These are phyloP conservation scores for Epichloe amarillans DNA, from an alignment of 2,329 filamentous ascomycete species.

Conservation along the genomic window DNA sequence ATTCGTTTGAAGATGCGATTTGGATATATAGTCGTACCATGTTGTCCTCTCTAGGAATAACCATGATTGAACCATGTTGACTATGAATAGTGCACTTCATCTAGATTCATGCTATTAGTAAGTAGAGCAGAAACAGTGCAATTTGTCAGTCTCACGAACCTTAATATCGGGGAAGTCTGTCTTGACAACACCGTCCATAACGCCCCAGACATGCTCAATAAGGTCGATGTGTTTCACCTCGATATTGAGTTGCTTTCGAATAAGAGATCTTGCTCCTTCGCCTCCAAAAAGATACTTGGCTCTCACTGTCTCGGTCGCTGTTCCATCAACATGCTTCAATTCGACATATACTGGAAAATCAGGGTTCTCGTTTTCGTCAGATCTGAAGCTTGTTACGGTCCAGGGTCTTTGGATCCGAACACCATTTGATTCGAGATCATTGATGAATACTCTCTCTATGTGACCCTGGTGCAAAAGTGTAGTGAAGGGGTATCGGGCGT, in stretches of 20 bases:
- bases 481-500: slow-evolving; percentile 58
- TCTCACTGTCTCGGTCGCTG: slow-evolving; percentile 49
- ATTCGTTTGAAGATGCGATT: slow-evolving; percentile 45
- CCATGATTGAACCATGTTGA: slow-evolving; percentile 61
- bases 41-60: slow-evolving; percentile 59
- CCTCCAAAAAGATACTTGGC: slow-evolving; percentile 61
- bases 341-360: slow-evolving; percentile 72
- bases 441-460: slow-evolving; percentile 58
- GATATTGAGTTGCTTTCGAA: slow-evolving; percentile 53
- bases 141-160: slow-evolving; percentile 22
- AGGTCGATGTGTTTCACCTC: slow-evolving; percentile 59
- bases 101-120: slow-evolving; percentile 16
- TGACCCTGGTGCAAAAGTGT: slow-evolving; percentile 58
- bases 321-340: slow-evolving; percentile 64
- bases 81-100: slow-evolving; percentile 70
- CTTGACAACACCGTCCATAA: slow-evolving; percentile 59
- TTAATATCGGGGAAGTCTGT: slow-evolving; percentile 70
- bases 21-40: slow-evolving; percentile 61
- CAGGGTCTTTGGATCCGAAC: slow-evolving; percentile 50
- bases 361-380: slow-evolving; percentile 39
- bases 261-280: slow-evolving; percentile 55
- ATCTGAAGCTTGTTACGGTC: slow-evolving; percentile 47
- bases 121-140: slow-evolving; percentile 17
- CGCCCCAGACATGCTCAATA: slow-evolving; percentile 60
- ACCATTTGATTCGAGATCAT: slow-evolving; percentile 49